These are phyloP conservation scores for Epichloe brachyelytri DNA, from an alignment of 2,329 filamentous ascomycete genomes.

Conservation along the genomic window DNA sequence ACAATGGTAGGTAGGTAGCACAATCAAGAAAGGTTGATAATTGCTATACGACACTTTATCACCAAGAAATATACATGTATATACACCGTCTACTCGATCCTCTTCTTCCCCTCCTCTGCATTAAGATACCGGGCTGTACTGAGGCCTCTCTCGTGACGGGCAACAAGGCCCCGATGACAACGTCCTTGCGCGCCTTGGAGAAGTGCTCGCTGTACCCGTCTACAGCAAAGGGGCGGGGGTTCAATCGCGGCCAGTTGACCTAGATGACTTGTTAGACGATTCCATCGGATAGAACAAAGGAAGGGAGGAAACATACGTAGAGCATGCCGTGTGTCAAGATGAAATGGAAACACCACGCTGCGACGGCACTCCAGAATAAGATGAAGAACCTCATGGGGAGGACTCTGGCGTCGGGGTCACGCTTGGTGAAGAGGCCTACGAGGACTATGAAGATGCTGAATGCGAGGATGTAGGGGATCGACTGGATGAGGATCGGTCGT, in stretches of 20 bases:
- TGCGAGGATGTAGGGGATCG: conserved; percentile 81
- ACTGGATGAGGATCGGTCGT: conserved; percentile 76
- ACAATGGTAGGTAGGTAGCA: too few species aligned
- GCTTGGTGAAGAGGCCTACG: conserved; percentile 59
- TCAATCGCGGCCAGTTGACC: conserved; percentile 98
- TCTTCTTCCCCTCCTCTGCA: conserved; percentile 96
- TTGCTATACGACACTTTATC: too few species aligned
- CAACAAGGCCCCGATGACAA: conserved; percentile 61
- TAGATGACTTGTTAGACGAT: conserved; percentile 22
- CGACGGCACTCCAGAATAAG: conserved; percentile 60
- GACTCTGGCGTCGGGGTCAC: conserved; percentile 59
- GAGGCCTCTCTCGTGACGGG: conserved; percentile 65
- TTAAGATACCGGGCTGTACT: conserved; percentile 73
- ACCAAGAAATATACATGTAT: too few species aligned
- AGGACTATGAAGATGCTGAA: conserved; percentile 77
- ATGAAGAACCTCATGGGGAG: conserved; percentile 74
- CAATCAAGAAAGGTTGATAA: too few species aligned
- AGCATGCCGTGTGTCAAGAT: conserved; percentile 78
- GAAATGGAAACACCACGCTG: conserved; percentile 62
- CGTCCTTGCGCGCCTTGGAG: conserved; percentile 67
- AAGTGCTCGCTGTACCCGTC: conserved; percentile 87
- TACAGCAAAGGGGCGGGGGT: conserved; percentile 70
- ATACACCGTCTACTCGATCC: conserved; percentile 55
- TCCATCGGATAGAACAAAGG: background rate
- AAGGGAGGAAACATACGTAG: conserved; percentile 56